These are phyloP conservation scores for Benincasa hispida DNA, from an alignment of 306 rosid species.

Conservation along the genomic window DNA sequence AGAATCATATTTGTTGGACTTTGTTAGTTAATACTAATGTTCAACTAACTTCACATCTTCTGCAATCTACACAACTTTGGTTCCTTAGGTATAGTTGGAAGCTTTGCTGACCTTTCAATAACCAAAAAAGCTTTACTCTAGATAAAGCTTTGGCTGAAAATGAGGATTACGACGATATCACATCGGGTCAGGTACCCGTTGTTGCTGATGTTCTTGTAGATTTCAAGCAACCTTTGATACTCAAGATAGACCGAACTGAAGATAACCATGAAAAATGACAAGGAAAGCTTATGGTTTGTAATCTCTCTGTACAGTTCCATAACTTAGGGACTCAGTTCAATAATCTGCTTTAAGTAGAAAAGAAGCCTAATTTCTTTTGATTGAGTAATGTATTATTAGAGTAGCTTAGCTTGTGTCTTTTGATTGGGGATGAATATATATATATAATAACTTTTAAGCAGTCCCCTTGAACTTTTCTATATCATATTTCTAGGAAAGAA, in stretches of 20 bases:
- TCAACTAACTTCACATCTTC: too few relatives aligned
- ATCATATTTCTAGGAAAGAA: not conserved
- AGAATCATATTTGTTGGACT: too few relatives aligned
- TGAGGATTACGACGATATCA: conserved; percentile 26
- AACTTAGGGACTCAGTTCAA: not conserved
- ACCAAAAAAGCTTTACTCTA: too few relatives aligned
- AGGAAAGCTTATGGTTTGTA: not conserved
- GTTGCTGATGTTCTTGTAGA: conserved; percentile 28
- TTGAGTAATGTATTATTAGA: not conserved
- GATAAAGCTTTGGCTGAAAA: conserved; percentile 83
- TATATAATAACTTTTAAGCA: not conserved
- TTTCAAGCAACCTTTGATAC: conserved; percentile 60
- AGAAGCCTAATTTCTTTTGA: not conserved
- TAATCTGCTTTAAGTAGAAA: not conserved
- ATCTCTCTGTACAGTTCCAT: not conserved
- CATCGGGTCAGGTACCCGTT: conserved; percentile 25
- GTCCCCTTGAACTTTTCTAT: too few relatives aligned
- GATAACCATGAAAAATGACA: conserved; percentile 11
- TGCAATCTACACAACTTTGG: too few relatives aligned
- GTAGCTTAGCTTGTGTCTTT: not conserved
- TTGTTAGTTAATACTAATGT: too few relatives aligned
- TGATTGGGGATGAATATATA: not conserved
- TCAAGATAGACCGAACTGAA: conserved; percentile 36
- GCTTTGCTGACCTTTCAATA: too few relatives aligned
- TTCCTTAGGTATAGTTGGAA: too few relatives aligned